These are phyloP conservation scores for Puya raimondii DNA, from an alignment of 176 grass and related monocot genomes.

Conservation along the genomic window DNA sequence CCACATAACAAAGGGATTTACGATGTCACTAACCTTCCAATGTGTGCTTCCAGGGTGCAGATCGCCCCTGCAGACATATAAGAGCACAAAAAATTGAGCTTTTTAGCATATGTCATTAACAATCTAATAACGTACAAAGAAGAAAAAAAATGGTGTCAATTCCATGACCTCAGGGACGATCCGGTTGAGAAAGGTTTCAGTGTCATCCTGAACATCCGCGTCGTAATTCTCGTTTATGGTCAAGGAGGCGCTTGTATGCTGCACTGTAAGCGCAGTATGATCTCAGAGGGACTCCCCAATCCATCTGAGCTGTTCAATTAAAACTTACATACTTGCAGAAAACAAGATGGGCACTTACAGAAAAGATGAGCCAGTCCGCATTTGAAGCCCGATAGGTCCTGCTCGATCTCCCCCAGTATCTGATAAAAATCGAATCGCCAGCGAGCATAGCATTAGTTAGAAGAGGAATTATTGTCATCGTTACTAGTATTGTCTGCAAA, in stretches of 20 bases:
- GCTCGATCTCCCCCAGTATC: constrained; percentile 62
- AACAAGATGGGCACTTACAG: constrained; percentile 40
- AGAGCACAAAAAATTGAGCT: neutral
- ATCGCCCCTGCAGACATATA: constrained; percentile 42
- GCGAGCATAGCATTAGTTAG: neutral
- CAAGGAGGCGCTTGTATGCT: constrained; percentile 92
- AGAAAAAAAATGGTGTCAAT: neutral
- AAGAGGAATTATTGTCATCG: neutral
- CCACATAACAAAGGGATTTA: neutral
- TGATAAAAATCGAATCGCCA: constrained; percentile 17
- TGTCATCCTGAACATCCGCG: constrained; percentile 81
- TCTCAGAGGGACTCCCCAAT: neutral
- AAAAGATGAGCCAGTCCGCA: constrained; percentile 85
- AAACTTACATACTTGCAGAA: neutral
- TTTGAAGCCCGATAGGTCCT: constrained; percentile 70
- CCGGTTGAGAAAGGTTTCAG: constrained; percentile 85
- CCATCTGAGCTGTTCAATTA: neutral
- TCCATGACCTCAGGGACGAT: constrained; percentile 79
- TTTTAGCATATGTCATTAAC: no score
- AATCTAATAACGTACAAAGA: neutral
- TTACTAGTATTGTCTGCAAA: no score
- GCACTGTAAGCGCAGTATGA: constrained; percentile 48
- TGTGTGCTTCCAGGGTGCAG: constrained; percentile 96
- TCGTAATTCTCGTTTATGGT: constrained; percentile 99
- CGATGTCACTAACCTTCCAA: constrained; percentile 54